phyloP scores from a whole-genome alignment of 768 basidiomycete genomes.

The Mycena sanguinolenta region DNA sequence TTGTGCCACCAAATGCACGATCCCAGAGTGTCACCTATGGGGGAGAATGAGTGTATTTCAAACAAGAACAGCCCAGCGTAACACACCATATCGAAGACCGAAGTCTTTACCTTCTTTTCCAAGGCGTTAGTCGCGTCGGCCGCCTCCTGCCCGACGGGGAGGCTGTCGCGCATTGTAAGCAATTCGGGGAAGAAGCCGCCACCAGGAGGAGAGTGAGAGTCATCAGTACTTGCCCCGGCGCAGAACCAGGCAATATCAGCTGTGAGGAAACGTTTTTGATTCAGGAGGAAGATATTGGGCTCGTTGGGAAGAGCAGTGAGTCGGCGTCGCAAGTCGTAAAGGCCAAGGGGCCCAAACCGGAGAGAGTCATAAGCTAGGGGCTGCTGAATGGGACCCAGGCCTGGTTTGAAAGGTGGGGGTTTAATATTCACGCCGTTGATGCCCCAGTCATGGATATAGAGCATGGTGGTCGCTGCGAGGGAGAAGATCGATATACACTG shows the following conservation, averaged over 20 bases:
- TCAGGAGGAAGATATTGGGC: not conserved
- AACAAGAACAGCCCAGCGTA: not conserved
- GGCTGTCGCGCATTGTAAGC: not conserved
- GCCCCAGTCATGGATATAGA: not conserved
- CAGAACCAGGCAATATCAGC: conserved; percentile 12
- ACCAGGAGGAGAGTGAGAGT: not conserved
- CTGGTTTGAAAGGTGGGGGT: not conserved
- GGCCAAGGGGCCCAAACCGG: not conserved
- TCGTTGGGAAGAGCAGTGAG: not conserved
- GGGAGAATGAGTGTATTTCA: too few relatives aligned
- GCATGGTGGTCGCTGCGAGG: not conserved
- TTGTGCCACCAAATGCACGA: not conserved
- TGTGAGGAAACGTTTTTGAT: not conserved
- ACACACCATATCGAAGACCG: conserved; percentile 13
- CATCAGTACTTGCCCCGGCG: not conserved
- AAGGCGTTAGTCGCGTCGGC: not conserved
- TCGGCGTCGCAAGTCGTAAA: not conserved
- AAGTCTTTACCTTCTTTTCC: not conserved
- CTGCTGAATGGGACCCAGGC: not conserved
- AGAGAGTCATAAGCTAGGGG: not conserved
- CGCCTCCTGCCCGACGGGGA: not conserved
- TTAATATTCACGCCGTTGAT: not conserved
- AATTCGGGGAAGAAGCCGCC: not conserved
- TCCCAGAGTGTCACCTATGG: not conserved
- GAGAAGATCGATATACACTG: not conserved